Evolutionary conservation across 306 rosid species (phyloP).

Genomic region (Psophocarpus tetragonolobus): DNA sequence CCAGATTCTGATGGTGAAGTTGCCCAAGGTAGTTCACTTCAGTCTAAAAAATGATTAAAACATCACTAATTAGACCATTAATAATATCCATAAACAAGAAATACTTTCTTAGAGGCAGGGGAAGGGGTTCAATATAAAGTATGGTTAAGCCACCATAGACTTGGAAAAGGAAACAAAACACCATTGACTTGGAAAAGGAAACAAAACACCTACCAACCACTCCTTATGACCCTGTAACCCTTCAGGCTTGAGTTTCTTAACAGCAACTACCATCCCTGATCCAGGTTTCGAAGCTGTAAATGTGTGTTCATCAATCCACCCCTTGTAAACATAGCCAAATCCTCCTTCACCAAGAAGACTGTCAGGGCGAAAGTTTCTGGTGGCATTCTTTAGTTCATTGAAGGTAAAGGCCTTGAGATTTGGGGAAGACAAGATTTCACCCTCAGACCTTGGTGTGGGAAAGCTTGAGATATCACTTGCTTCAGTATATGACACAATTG

Average conservation of each 20-base stretch:
- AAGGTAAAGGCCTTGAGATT: slow-evolving; percentile 67
- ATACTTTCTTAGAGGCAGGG: not conserved
- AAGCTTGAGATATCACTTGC: slow-evolving; percentile 55
- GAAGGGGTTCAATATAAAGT: not conserved
- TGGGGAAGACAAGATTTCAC: slow-evolving; percentile 80
- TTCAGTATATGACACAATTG: slow-evolving; percentile 49
- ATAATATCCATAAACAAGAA: not conserved
- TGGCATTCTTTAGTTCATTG: slow-evolving; percentile 74
- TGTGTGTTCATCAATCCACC: slow-evolving; percentile 79
- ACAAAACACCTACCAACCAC: slow-evolving; percentile 73
- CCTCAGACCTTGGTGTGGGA: slow-evolving; percentile 81
- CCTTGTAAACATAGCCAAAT: slow-evolving; percentile 87
- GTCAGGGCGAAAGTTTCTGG: slow-evolving; percentile 82
- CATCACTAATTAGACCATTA: slow-evolving; percentile 32
- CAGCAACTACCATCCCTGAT: slow-evolving; percentile 84
- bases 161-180: slow-evolving; percentile 6
- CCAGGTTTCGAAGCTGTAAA: slow-evolving; percentile 73
- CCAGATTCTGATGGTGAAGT: slow-evolving; percentile 82
- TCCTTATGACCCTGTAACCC: slow-evolving; percentile 92
- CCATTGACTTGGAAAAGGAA: slow-evolving; percentile 29
- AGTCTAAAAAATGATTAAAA: slow-evolving; percentile 55
- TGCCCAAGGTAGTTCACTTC: slow-evolving; percentile 90
- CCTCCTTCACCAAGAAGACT: slow-evolving; percentile 92
- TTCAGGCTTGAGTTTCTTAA: slow-evolving; percentile 84
- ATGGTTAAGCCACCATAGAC: not conserved